These are phyloP conservation scores for Trametes gibbosa DNA, from an alignment of 768 basidiomycete species.

Conservation along the genomic window DNA sequence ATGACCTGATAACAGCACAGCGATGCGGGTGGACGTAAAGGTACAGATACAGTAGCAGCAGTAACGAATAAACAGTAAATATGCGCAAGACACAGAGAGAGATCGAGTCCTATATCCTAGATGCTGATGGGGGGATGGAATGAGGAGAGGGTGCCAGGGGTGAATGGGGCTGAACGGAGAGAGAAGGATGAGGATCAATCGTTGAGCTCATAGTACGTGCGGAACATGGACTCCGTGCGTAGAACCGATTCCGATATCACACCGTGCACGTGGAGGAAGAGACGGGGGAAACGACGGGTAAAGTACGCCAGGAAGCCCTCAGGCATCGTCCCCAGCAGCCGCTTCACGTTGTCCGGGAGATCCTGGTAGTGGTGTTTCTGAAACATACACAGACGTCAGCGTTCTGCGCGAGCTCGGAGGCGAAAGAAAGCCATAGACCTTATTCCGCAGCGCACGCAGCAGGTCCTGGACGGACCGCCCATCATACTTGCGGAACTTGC, in stretches of 20 bases:
- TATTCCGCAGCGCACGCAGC: constrained; percentile 89
- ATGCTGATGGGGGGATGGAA: neutral
- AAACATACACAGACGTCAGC: neutral
- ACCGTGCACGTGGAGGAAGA: constrained; percentile 91
- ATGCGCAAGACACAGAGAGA: neutral
- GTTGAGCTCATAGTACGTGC: constrained; percentile 77
- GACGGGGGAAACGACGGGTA: constrained; percentile 83
- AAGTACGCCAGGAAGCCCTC: constrained; percentile 92
- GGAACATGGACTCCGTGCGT: constrained; percentile 85
- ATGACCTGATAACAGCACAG: constrained; percentile 9
- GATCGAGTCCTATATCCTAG: constrained; percentile 2
- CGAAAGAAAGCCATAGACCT: constrained; percentile 49
- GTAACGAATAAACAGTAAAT: constrained; percentile 7
- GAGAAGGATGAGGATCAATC: constrained; percentile 32
- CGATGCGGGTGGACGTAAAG: neutral
- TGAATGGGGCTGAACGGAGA: neutral
- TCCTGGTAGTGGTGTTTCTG: constrained; percentile 99
- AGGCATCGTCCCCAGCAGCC: constrained; percentile 86
- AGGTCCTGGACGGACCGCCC: constrained; percentile 88
- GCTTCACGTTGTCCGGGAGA: constrained; percentile 86
- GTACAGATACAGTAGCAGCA: constrained; percentile 8
- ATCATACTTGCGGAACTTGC: constrained; percentile 98
- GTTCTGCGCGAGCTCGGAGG: neutral
- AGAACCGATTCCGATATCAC: constrained; percentile 75
- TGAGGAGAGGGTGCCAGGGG: neutral